Conservation (phyloP, 179 eudicot genomes). For the Carnegiea gigantea region DNA sequence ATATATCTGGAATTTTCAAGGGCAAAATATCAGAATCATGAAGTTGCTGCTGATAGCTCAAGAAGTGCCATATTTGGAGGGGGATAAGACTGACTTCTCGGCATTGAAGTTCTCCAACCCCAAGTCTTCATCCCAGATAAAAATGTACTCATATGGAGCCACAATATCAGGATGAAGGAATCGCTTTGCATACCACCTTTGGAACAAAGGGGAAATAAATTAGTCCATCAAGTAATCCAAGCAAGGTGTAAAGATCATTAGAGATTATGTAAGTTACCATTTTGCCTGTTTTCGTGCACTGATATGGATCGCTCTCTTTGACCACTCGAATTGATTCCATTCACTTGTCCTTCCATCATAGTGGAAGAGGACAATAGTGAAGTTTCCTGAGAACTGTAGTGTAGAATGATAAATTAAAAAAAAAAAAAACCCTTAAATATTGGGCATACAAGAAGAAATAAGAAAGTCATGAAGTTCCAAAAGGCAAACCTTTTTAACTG, state of each 20-base stretch:
- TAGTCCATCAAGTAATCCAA: not conserved
- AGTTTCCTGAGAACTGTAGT: constrained; percentile 45
- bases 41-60: not conserved
- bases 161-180: constrained; percentile 72
- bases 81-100: constrained; percentile 42
- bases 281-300: constrained; percentile 63
- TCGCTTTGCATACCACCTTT: constrained; percentile 81
- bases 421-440: not conserved
- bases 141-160: constrained; percentile 66
- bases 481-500: constrained; percentile 43
- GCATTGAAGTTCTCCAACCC: constrained; percentile 66
- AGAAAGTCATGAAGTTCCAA: not conserved
- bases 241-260: not conserved
- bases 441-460: not conserved
- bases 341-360: constrained; percentile 63
- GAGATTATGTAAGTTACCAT: constrained; percentile 36
- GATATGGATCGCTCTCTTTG: constrained; percentile 59
- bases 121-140: constrained; percentile 80
- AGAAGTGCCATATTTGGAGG: not conserved
- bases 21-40: not conserved
- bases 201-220: not conserved
- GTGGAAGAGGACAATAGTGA: constrained; percentile 51
- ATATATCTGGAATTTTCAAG: constrained; percentile 36
- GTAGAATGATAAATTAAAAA: not conserved
- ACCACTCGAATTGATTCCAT: constrained; percentile 76